Evolutionary conservation across 441 rosid genomes (phyloP), one percentile per base, ranked within the genome.

Genomic region (Populus hybrid): DNA sequence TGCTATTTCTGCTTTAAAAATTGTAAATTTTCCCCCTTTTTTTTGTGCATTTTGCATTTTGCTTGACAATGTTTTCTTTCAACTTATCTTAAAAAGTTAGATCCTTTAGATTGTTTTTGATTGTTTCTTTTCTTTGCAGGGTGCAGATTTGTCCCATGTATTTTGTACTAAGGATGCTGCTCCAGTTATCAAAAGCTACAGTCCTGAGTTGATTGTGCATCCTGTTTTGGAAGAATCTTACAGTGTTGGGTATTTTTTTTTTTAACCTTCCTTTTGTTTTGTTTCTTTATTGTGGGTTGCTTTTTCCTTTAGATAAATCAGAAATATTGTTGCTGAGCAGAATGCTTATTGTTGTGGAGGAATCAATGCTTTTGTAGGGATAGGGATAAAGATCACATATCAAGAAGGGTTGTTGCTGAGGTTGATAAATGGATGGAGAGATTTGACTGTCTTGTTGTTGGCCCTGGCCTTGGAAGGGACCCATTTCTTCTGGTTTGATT

Each of bases 401-500:
- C 88, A 36, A 79, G 76, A 73, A 89, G 86, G 75, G 89, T 94
- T 84, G 85, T 92, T 29, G 85, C 90, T 3, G 98, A 96, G 89
- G 89, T 94, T 64, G 87, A 86, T 83, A 92, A 89, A 78, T 95
- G 99, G 99, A 90, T 94, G 90, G 90, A 90, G 80, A 90, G 97
- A 85, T 94, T 96, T 88, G 98, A 96, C 88, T 96, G 97, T 69
- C 90, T 96, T 79, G 94, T 94, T 4, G 88, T 93, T 79, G 99
- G 99, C 75, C 99, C 99, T 74, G 99, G 99, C 76, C 95, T 95
- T 76, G 99, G 99, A 83, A 90, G 98, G 83, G 98, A 96, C 75
- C 92, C 96, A 2, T 96, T 89, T 83, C 94, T 96, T 66, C 87
- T 94, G 89, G 98, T 95, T 16, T 53, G 61, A 76, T 38, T 81